Base-by-base conservation (phyloP, 768 basidiomycete genomes). In the Naganishia vaughanmartiniae region DNA sequence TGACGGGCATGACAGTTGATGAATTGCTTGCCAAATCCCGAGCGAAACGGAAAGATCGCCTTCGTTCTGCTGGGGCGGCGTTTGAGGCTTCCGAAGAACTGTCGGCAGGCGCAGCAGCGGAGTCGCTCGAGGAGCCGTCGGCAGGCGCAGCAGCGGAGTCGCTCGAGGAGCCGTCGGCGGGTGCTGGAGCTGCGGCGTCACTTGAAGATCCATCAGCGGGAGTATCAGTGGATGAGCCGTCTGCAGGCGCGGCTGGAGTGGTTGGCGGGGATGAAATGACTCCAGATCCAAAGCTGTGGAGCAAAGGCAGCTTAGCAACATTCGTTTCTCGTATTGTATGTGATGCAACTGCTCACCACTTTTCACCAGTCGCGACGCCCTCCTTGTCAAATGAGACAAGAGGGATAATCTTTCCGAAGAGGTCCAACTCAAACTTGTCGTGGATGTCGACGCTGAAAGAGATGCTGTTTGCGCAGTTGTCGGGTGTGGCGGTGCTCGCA, bases 21-120 rank as follows among this genome's bases (percentile, higher is more conserved):
- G 42, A 42, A 15, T 42, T 42, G 14, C 42, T 42, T 9, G 42
- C 42, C 70, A 33, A 70, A 82, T 77, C 6, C 82, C 80, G 11
- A 87, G 88, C 70, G 87, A 87, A 15, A 78, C 75, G 26, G 78
- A 77, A 0, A 26, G 46, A 17, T 80, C 80, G 15, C 57, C 36
- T 33, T 34, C 36, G 57, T n/a, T 33, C n/a, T 4, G 42, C 42
- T 9, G 33, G 57, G 10, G 57, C 36, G 15, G 26, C 28, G 21
- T 26, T n/a, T 30, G 11, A 5, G 17, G 5, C 24, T 4, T 4
- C 17, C 4, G 19, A 21, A 26, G 17, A 4, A 26, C 17, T 17
- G 17, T 6, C 6, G 5, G 19, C 17, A 17, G 48, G 17, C 6
- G 17, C 19, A 19, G 48, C 48, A 4, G 48, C 17, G 6, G 17